Conservation (phyloP, 1,139 yeast genomes). For the Tardiomyces depauwii region DNA sequence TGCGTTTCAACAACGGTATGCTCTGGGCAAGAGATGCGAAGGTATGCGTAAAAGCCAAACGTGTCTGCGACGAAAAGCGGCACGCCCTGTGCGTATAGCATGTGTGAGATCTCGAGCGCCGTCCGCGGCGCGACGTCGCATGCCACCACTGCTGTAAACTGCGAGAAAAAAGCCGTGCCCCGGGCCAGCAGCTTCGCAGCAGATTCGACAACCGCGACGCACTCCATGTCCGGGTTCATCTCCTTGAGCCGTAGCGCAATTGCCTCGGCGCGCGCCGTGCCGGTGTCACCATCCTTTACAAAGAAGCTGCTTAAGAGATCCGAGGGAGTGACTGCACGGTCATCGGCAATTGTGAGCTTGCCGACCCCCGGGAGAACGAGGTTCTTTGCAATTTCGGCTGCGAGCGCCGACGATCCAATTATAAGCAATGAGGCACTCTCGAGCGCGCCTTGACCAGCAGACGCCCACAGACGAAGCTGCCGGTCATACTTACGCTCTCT, state of each 20-base stretch:
- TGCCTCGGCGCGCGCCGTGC: slow-evolving; percentile 38
- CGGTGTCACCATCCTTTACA: slow-evolving; percentile 38
- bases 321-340: slow-evolving; percentile 39
- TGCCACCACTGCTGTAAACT: slow-evolving; percentile 1
- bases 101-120: slow-evolving; percentile 20
- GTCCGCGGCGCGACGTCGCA: background rate
- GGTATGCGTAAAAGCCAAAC: slow-evolving; percentile 58
- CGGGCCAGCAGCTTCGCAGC: slow-evolving; percentile 23
- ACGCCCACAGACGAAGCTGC: slow-evolving; percentile 82
- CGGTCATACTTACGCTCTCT: slow-evolving; percentile 49
- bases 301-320: slow-evolving; percentile 78
- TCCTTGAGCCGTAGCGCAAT: slow-evolving; percentile 48
- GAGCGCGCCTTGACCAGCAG: slow-evolving; percentile 57
- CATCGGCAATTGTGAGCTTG: slow-evolving; percentile 58
- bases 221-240: slow-evolving; percentile 67
- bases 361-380: slow-evolving; percentile 86
- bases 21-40: slow-evolving; percentile 43
- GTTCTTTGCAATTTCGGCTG: slow-evolving; percentile 75
- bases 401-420: slow-evolving; percentile 55
- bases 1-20: slow-evolving; percentile 70
- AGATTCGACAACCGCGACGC: slow-evolving; percentile 63
- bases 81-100: slow-evolving; percentile 35
- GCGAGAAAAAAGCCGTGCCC: slow-evolving; percentile 5
- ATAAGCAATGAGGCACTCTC: slow-evolving; percentile 51
- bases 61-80: slow-evolving; percentile 46